Conservation (phyloP, 1,139 yeast genomes). For the Saccharomyces hybrid region DNA sequence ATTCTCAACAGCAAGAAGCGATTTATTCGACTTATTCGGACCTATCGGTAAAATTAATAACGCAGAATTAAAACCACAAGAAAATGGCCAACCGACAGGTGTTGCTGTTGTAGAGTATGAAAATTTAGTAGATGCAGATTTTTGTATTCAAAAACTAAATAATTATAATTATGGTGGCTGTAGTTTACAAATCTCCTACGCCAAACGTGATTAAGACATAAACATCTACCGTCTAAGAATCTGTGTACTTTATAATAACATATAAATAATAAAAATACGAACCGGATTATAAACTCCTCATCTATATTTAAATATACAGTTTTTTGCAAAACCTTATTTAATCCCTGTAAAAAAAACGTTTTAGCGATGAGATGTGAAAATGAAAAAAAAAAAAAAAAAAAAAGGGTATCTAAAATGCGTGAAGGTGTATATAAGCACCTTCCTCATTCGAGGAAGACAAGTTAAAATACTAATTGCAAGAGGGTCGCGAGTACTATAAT, state of each 20-base stretch:
- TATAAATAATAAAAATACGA: neutral
- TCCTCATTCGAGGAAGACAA: neutral
- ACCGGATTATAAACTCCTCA: neutral
- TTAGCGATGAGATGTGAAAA: neutral
- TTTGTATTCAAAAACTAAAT: constrained; percentile 64
- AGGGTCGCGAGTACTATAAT: neutral
- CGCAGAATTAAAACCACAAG: constrained; percentile 69
- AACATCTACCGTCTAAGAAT: neutral
- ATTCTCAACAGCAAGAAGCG: constrained; percentile 78
- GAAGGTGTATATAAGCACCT: neutral
- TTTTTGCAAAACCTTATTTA: neutral
- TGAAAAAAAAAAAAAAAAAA: neutral
- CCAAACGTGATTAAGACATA: constrained; percentile 26
- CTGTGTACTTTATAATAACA: neutral
- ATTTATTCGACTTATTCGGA: constrained; percentile 77
- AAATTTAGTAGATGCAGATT: constrained; percentile 56
- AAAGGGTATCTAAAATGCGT: neutral
- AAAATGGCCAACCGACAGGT: constrained; percentile 67
- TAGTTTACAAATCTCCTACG: constrained; percentile 56
- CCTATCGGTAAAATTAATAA: constrained; percentile 69
- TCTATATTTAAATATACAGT: neutral
- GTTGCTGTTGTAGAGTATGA: constrained; percentile 76
- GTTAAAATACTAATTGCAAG: neutral
- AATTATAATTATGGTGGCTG: constrained; percentile 80
- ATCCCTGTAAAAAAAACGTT: neutral